phyloP scores from a whole-genome alignment of 176 grass and related monocot species.

The Paspalum notatum region DNA sequence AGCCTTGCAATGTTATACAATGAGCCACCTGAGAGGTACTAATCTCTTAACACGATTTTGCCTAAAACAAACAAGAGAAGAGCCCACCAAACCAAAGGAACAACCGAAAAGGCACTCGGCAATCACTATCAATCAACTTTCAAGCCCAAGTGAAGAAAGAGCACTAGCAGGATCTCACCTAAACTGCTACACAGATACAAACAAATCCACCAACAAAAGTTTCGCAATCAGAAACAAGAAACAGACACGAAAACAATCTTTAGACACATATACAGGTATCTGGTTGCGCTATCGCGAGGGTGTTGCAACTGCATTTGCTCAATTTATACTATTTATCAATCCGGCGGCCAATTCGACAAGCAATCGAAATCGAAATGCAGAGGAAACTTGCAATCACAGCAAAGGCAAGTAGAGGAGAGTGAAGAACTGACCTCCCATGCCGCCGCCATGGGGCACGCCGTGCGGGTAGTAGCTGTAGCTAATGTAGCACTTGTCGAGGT shows the following conservation, averaged over 20 bases:
- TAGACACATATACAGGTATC: neutral
- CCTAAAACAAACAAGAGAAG: conserved; percentile 24
- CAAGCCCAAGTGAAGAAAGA: conserved; percentile 28
- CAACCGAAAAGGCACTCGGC: conserved; percentile 25
- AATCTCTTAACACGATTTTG: conserved; percentile 30
- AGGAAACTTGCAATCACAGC: neutral
- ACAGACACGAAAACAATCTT: conserved; percentile 3
- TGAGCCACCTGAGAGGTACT: conserved; percentile 33
- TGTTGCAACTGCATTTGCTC: neutral
- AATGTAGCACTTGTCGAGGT: conserved; percentile 99
- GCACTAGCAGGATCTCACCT: conserved; percentile 47
- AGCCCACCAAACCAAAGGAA: neutral
- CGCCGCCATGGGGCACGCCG: conserved; percentile 61
- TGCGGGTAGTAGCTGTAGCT: conserved; percentile 90
- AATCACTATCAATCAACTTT: conserved; percentile 56
- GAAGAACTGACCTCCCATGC: conserved; percentile 38
- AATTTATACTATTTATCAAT: neutral
- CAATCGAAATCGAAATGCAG: neutral
- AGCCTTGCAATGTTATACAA: conserved; percentile 13
- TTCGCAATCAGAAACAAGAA: conserved; percentile 23
- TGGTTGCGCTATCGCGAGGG: neutral
- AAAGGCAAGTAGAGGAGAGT: neutral
- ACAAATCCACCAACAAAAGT: conserved; percentile 39
- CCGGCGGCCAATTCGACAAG: neutral
- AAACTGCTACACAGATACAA: conserved; percentile 23